These are phyloP conservation scores for Aspergillus tubingensis DNA, from an alignment of 2,329 filamentous ascomycete genomes.

Conservation along the genomic window DNA sequence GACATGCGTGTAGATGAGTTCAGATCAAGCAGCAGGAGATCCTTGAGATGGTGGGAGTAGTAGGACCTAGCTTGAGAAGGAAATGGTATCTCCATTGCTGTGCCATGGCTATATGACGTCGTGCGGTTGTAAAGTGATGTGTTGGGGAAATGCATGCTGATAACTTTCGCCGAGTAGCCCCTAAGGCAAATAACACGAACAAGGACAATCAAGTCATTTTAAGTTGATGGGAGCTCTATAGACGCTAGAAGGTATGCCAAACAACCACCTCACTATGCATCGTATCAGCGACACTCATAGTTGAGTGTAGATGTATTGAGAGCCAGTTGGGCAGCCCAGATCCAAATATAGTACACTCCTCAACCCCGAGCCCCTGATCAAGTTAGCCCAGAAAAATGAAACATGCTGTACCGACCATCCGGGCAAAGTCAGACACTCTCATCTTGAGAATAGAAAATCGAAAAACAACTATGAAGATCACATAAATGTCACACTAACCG, in stretches of 20 bases:
- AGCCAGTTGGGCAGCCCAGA: not conserved
- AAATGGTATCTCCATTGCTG: not conserved
- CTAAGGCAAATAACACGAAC: not conserved
- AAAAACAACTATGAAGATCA: not conserved
- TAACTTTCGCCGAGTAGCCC: not conserved
- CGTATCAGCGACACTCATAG: too few relatives aligned
- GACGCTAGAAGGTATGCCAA: too few relatives aligned
- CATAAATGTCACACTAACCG: too few relatives aligned
- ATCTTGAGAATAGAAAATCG: not conserved
- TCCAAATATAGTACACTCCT: not conserved
- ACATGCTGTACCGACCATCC: not conserved
- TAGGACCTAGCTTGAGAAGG: not conserved
- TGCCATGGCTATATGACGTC: not conserved
- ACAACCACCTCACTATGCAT: too few relatives aligned
- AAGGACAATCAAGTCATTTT: not conserved
- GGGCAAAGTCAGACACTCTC: too few relatives aligned
- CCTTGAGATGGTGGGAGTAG: too few relatives aligned
- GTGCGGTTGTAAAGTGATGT: not conserved
- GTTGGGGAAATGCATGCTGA: not conserved
- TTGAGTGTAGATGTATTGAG: too few relatives aligned
- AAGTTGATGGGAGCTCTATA: too few relatives aligned
- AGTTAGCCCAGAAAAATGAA: not conserved
- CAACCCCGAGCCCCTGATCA: not conserved
- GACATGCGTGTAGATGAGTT: not conserved
- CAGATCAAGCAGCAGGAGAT: not conserved